Base-by-base conservation (phyloP, 257 asterid species). In the Penstemon eatonii region DNA sequence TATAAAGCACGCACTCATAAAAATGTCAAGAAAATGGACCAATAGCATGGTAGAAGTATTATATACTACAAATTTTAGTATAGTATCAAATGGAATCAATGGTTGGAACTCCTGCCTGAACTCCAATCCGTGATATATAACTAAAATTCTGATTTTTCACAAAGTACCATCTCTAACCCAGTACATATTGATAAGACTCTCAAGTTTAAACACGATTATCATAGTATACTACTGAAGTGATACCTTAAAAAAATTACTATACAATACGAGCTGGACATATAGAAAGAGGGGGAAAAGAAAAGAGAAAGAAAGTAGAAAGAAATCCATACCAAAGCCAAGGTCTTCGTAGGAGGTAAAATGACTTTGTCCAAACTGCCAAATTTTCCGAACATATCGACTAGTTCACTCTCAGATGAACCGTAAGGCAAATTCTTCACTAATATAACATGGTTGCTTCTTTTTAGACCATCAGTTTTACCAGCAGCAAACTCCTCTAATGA, bases 401-500 rank as follows among this genome's bases (percentile, higher is more conserved):
- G 79, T 72, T 93, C 97, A 75, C 87, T 75, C 78, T 87, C 97
- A 39, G 96, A 85, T 73, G 97, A 84, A 61, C 94, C 87, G 63
- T 85, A 93, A 41, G 97, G 97, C 80, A 93, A 86, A 76, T 93
- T 88, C 88, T 93, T 93, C 79, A 83, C 99, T 73, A 93, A 69
- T 56, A 93, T 90, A 72, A 88, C 91, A 72, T 88, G 96, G 80
- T 78, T 88, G 86, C 97, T 93, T 88, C 99, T 87, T 86, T 90
- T 93, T 19, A 60, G 46, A 65, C 92, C 88, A 71, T 90, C 86
- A 60, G 78, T 78, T 82, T 84, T 93, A 46, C 95, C 89, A 77
- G 96, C 73, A 69, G 95, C 90, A 70, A 83, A 84, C 73, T 85
- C 87, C 81, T 93, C 97, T 67, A 90, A 71, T 46, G 91, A 78